Percentiles rank a stretch among this genome's conserved stretches.
These are phyloP conservation scores for Ophiognomonia clavigignenti-juglandacearum DNA, from an alignment of 2,329 filamentous ascomycete genomes.

Conservation along the genomic window DNA sequence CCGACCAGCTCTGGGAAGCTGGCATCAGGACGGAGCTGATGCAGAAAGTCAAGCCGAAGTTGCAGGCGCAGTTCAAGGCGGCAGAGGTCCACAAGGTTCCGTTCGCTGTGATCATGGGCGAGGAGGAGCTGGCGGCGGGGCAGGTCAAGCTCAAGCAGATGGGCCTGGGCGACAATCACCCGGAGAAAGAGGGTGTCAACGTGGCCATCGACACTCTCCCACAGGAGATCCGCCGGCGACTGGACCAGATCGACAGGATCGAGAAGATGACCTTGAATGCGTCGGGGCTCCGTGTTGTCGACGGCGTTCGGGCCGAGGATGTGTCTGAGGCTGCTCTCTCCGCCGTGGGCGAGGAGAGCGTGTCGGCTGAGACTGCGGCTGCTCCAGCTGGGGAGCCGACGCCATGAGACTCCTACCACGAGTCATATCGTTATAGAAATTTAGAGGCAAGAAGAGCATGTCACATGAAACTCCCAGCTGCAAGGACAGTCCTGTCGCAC, in stretches of 20 bases:
- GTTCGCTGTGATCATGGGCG: conserved; percentile 82
- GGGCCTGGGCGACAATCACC: conserved; percentile 73
- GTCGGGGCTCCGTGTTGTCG: conserved; percentile 41
- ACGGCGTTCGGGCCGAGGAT: conserved; percentile 40
- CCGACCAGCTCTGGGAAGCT: conserved; percentile 73
- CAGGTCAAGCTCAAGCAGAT: conserved; percentile 63
- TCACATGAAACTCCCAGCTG: too few species aligned
- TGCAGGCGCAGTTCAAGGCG: conserved; percentile 85
- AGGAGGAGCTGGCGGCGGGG: conserved; percentile 79
- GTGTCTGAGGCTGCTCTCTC: conserved; percentile 17
- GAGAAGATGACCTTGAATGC: conserved; percentile 38
- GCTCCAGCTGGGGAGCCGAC: too few species aligned
- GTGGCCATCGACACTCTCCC: conserved; percentile 62
- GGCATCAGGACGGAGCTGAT: conserved; percentile 89
- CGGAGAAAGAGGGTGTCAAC: conserved; percentile 82
- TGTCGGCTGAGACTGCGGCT: too few species aligned
- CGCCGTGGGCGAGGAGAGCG: not conserved
- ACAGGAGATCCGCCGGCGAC: conserved; percentile 46
- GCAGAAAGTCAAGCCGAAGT: conserved; percentile 86
- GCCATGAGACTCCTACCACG: too few species aligned
- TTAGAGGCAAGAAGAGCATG: too few species aligned
- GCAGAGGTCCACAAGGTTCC: conserved; percentile 77
- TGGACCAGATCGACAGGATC: conserved; percentile 37
- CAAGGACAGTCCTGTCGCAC: too few species aligned
- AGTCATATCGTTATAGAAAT: too few species aligned